Base-by-base conservation (phyloP, 257 asterid genomes). In the Ballota nigra region DNA sequence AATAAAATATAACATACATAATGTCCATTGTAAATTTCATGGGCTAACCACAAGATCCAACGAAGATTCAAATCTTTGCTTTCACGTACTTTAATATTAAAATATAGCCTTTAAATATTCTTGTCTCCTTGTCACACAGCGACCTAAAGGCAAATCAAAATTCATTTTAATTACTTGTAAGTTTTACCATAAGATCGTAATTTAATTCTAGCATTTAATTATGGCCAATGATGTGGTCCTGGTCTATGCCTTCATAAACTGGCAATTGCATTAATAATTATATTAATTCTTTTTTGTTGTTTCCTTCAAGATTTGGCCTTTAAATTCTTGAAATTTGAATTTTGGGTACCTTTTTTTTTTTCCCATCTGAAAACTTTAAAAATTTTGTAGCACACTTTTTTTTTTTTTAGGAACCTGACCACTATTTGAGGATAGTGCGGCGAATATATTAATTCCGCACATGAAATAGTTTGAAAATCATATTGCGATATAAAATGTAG, bases 11-110 rank as follows among this genome's bases (percentile, higher is more conserved):
- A n/a, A n/a, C 13, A 8, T 10, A 55, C 10, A 22, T 20, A 1
- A 55, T 55, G 22, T 22, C 6, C 15, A 22, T 13, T 13, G 19
- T 9, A 52, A 51, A 57, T 10, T 5, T 22, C 16, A 24, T 24
- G 24, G 12, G 24, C 24, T 31, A 13, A n/a, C 19, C 12, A 3
- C 69, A 5, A 64, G 57, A 64, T 64, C 36, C 70, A 23, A 64
- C 41, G 31, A 64, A 64, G 70, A 64, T 64, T 43, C 70, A 43
- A 64, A 41, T 64, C 70, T 64, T 64, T 64, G 57, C 56, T 41
- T 64, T 40, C 36, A 22, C 57, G 23, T 64, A n/a, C 36, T 64
- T 64, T 23, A 41, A 38, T 49, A 63, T 20, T 63, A 36, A 13
- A 22, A 10, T 18, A 34, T 63, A 11, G 31, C 19, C 52, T 63